phyloP scores from a whole-genome alignment of 306 rosid genomes.

The barrel medic (Medicago truncatula) region DNA sequence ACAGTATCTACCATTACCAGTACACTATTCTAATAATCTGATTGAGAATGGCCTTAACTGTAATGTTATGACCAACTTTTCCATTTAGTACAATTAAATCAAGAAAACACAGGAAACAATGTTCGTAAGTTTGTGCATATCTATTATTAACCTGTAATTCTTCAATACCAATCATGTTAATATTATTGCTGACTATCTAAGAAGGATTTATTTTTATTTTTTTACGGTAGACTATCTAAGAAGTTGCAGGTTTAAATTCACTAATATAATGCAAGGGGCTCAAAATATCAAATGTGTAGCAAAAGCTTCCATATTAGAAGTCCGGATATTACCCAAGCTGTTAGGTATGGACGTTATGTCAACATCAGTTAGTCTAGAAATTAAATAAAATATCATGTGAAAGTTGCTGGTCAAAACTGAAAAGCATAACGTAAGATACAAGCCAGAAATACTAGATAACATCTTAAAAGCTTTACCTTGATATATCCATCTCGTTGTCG shows the following conservation, averaged over 20 bases:
- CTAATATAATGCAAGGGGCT: not conserved
- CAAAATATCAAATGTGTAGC: not conserved
- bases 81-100: conserved; percentile 9
- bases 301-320: conserved; percentile 12
- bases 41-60: not conserved
- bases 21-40: conserved; percentile 14
- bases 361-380: conserved; percentile 27
- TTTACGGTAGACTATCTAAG: not conserved
- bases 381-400: conserved; percentile 13
- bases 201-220: no score
- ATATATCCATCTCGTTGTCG: conserved; percentile 72
- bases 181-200: not conserved
- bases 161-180: conserved; percentile 1
- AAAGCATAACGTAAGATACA: no score
- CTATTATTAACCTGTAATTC: not conserved
- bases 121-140: not conserved
- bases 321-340: conserved; percentile 14
- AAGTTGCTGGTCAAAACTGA: not conserved
- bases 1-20: not conserved
- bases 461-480: conserved; percentile 59
- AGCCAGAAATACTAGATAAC: no score
- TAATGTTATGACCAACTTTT: not conserved
- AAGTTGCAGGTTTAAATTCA: not conserved
- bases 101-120: not conserved
- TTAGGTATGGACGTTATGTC: conserved; percentile 21